These are phyloP conservation scores for Cladophialophora immunda DNA, from an alignment of 2,329 filamentous ascomycete species.

Conservation along the genomic window DNA sequence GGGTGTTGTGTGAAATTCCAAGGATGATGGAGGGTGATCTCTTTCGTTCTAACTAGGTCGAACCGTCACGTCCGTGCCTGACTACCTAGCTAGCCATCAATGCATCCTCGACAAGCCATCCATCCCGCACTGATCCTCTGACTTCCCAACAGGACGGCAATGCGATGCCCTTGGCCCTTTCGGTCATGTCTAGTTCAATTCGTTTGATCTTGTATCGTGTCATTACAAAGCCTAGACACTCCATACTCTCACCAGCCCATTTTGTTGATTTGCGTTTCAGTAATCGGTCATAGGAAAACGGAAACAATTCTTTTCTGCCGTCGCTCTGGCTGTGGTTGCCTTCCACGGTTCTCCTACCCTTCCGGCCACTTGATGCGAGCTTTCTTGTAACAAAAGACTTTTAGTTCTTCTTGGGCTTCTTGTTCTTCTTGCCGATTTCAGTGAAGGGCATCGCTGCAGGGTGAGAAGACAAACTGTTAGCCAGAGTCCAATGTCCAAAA, in stretches of 20 bases:
- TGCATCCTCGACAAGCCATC: no score
- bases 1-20: no score
- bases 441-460: conserved; percentile 38
- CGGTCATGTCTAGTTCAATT: neutral
- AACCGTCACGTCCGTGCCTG: no score
- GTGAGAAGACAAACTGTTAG: conserved; percentile 24
- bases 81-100: no score
- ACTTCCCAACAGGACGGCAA: neutral
- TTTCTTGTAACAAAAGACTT: neutral
- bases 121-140: neutral
- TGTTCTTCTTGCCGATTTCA: conserved; percentile 42
- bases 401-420: conserved; percentile 43
- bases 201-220: neutral
- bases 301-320: neutral
- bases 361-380: neutral
- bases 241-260: neutral
- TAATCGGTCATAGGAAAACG: neutral
- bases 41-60: no score
- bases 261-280: neutral
- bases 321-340: neutral
- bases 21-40: no score
- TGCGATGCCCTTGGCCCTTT: no score
- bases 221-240: neutral
- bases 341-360: neutral
- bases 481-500: neutral